Evolutionary conservation across 805 yeast genomes (phyloP).

Genomic region (Suhomyces sp.): DNA sequence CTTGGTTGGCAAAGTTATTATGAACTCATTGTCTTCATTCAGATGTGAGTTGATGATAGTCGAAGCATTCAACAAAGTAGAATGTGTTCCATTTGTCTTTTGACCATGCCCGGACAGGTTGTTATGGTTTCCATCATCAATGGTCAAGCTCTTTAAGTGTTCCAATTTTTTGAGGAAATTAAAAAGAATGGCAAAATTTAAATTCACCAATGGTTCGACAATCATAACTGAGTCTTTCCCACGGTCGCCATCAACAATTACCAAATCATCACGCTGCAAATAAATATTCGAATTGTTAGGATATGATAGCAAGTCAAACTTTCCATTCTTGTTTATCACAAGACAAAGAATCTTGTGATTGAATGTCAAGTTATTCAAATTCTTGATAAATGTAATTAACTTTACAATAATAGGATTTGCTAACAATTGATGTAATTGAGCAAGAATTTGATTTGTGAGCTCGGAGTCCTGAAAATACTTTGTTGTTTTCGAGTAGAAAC

Average conservation of each 20-base stretch:
- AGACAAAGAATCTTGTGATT: constrained; percentile 44
- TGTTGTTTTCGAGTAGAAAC: constrained; percentile 46
- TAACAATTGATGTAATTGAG: constrained; percentile 27
- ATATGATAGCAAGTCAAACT: constrained; percentile 66
- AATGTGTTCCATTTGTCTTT: constrained; percentile 36
- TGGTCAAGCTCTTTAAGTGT: constrained; percentile 55
- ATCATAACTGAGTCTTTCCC: constrained; percentile 79
- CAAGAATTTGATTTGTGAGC: constrained; percentile 26
- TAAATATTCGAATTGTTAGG: constrained; percentile 63
- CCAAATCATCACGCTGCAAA: constrained; percentile 61
- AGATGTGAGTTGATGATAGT: constrained; percentile 35
- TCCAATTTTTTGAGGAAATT: constrained; percentile 73
- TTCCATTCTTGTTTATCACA: constrained; percentile 61
- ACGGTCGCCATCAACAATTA: constrained; percentile 79
- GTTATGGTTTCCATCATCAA: constrained; percentile 23
- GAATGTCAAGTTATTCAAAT: constrained; percentile 41
- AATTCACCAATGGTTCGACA: constrained; percentile 59
- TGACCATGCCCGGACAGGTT: constrained; percentile 16
- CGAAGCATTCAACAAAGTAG: constrained; percentile 38
- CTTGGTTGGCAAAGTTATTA: constrained; percentile 69
- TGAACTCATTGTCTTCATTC: constrained; percentile 59
- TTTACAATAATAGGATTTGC: constrained; percentile 27
- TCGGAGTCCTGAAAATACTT: constrained; percentile 50
- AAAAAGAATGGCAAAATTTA: constrained; percentile 67
- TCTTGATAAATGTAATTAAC: constrained; percentile 38